phyloP scores from a whole-genome alignment of 2,329 filamentous ascomycete species.

The Ophiocordyceps robertsii region DNA sequence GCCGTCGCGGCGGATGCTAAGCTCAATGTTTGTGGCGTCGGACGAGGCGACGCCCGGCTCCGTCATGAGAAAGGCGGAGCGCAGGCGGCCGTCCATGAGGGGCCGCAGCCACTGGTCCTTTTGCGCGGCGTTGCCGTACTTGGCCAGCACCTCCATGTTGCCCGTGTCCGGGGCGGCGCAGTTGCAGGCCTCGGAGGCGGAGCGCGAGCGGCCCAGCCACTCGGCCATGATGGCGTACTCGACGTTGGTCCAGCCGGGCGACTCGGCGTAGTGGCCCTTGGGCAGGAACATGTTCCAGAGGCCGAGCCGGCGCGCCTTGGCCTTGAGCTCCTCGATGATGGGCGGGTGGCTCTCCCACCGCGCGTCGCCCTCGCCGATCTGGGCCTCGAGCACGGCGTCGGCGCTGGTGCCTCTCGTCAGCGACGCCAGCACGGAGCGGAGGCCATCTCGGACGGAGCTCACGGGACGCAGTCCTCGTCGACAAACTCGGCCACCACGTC shows the following conservation, averaged over 20 bases:
- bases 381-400: slow-evolving; percentile 67
- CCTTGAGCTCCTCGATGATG: slow-evolving; percentile 82
- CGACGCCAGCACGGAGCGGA: neutral
- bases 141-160: slow-evolving; percentile 91
- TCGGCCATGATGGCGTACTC: slow-evolving; percentile 98
- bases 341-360: slow-evolving; percentile 72
- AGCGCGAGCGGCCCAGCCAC: slow-evolving; percentile 73
- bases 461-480: slow-evolving; percentile 85
- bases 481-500: slow-evolving; percentile 92
- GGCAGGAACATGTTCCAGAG: slow-evolving; percentile 99
- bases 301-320: slow-evolving; percentile 66
- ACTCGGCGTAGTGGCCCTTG: slow-evolving; percentile 89
- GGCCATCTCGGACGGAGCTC: slow-evolving; percentile 13
- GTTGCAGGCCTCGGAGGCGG: slow-evolving; percentile 78
- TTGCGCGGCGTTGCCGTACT: slow-evolving; percentile 76
- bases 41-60: slow-evolving; percentile 80
- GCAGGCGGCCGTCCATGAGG: slow-evolving; percentile 70
- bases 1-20: slow-evolving; percentile 71
- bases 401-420: slow-evolving; percentile 32
- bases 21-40: slow-evolving; percentile 85
- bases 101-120: slow-evolving; percentile 75
- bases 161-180: slow-evolving; percentile 86
- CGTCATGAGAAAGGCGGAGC: slow-evolving; percentile 88
- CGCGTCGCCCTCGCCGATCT: slow-evolving; percentile 60
- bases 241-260: slow-evolving; percentile 84